Evolutionary conservation across 768 basidiomycete species (phyloP), one percentile per base, ranked within the genome.

Genomic region (Tylopilus subfusipes): DNA sequence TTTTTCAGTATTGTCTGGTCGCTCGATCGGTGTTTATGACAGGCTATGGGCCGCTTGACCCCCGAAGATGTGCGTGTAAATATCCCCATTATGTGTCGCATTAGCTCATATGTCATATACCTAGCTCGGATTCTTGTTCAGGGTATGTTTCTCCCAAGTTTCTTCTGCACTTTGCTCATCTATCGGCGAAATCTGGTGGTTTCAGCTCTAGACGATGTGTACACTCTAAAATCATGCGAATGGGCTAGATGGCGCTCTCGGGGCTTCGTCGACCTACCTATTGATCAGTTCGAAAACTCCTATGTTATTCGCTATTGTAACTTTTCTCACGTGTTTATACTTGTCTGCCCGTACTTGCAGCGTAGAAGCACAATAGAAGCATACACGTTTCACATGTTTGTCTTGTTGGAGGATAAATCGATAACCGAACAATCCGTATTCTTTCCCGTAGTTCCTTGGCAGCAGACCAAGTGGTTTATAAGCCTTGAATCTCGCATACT

Each of bases 31-130:
- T 40, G 19, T 46, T n/a, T 34, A 14, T 31, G 30, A 42, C 64
- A 89, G 80, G 94, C 95, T 0, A 93, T 98, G 89, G 95, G 95
- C 22, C 83, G 93, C 54, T 72, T 98, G 66, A 96, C 94, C 5
- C 90, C 93, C 0, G 90, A 86, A 62, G 88, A 90, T 75, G 82
- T 85, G 63, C 66, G 82, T 62, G 30, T 52, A 27, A 52, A 33
- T 36, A 50, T 50, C 8, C 36, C 19, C 24, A 6, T 39, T n/a
- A 13, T 9, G 31, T 45, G 25, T 44, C 47, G 7, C 29, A 14
- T 59, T 63, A 12, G 48, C 53, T 58, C 5, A 52, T 19, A 12
- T 42, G 27, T 12, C 42, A 5, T 51, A n/a, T 24, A 18, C 47
- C 36, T 54, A 79, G 78, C 66, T 79, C 4, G 59, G 74, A 22